Conservation (phyloP, 2,329 filamentous ascomycete genomes). For the Cladosporium oxysporum region DNA sequence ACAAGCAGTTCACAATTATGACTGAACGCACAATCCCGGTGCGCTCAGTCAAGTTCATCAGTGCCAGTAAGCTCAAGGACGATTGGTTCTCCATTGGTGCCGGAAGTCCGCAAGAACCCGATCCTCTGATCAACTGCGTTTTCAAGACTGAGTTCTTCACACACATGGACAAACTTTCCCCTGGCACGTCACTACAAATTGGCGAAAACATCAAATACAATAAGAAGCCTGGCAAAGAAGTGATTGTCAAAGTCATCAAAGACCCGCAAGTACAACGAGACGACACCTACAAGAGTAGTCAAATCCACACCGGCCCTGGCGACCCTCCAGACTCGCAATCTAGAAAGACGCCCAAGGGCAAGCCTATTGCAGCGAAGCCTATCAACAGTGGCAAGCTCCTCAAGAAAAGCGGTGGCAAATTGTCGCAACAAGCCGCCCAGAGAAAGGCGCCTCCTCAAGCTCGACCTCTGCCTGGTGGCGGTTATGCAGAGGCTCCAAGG, state of each 20-base stretch:
- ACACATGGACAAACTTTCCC: constrained; percentile 63
- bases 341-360: constrained; percentile 81
- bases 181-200: constrained; percentile 73
- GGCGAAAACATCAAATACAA: constrained; percentile 88
- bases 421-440: constrained; percentile 56
- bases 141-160: constrained; percentile 98
- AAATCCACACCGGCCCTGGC: constrained; percentile 81
- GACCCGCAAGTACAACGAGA: constrained; percentile 71
- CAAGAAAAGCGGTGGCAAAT: constrained; percentile 70
- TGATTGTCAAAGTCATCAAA: constrained; percentile 84
- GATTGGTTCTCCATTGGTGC: constrained; percentile 96
- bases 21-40: constrained; percentile 81
- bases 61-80: constrained; percentile 78
- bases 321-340: constrained; percentile 82
- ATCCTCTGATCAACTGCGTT: constrained; percentile 89
- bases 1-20: constrained; percentile 77
- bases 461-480: constrained; percentile 36
- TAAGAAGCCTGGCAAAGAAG: constrained; percentile 94
- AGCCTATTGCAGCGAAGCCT: constrained; percentile 80
- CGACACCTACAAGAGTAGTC: constrained; percentile 92
- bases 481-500: constrained; percentile 22
- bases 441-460: constrained; percentile 53
- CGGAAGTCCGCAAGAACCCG: constrained; percentile 86
- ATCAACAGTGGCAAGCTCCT: constrained; percentile 94
- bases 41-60: constrained; percentile 84